Evolutionary conservation across 177 flowering plant species (phyloP).

Genomic region (Vitis hybrid): DNA sequence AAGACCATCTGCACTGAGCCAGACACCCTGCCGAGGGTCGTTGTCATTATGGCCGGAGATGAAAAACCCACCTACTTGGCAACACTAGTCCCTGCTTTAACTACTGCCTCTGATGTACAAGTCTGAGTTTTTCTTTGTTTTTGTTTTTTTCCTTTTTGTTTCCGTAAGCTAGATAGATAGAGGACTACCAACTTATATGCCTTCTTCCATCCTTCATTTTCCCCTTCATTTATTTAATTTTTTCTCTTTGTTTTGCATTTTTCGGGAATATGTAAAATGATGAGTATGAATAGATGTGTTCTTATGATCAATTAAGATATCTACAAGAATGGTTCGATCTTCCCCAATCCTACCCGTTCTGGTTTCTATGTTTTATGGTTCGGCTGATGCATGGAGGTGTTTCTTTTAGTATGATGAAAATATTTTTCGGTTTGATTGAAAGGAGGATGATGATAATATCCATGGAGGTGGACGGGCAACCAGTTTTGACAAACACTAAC

Average conservation of each 20-base stretch:
- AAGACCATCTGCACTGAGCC: not conserved
- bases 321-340: no score
- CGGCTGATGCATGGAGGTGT: no score
- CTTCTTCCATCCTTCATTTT: not conserved
- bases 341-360: no score
- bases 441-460: no score
- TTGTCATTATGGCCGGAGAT: constrained; percentile 52
- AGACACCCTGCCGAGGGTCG: constrained; percentile 31
- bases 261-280: constrained; percentile 14
- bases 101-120: not conserved
- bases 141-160: no score
- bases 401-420: no score
- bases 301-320: not conserved
- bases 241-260: not conserved
- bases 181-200: not conserved
- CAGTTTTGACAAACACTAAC: no score
- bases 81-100: constrained; percentile 5
- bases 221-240: not conserved
- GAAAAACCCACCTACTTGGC: constrained; percentile 35
- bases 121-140: constrained; percentile 3
- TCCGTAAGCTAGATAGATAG: no score
- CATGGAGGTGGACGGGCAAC: no score
- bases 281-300: constrained; percentile 6
- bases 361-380: no score
- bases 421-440: no score